Percentiles rank a stretch among this genome's conserved stretches.
Evolutionary conservation across 352 stramenopile genomes (phyloP).

Genomic region (Phytophthora pisi): DNA sequence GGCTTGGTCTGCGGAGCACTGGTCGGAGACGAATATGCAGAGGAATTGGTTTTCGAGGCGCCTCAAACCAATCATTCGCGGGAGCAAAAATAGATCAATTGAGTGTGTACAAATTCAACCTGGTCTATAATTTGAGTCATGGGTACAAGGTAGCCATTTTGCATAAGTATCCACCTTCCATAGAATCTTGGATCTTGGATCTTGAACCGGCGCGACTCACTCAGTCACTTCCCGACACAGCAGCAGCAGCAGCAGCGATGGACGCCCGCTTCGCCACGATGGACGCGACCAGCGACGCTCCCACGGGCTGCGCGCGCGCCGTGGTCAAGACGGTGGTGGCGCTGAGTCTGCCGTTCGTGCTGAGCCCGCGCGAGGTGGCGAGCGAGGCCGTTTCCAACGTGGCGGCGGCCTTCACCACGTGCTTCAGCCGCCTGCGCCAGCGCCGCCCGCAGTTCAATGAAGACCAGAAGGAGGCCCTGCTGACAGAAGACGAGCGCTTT

Average conservation of each 20-base stretch:
- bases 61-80: too few relatives aligned
- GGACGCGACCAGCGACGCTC: slow-evolving; percentile 21
- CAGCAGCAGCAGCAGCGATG: slow-evolving; percentile 8
- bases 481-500: slow-evolving; percentile 54
- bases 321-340: slow-evolving; percentile 33
- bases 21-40: background rate
- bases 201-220: slow-evolving; percentile 26
- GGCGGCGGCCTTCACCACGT: slow-evolving; percentile 35
- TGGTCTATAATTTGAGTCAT: background rate
- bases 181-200: slow-evolving; percentile 30
- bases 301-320: slow-evolving; percentile 27
- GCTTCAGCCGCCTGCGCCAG: slow-evolving; percentile 52
- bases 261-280: slow-evolving; percentile 46
- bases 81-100: background rate
- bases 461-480: slow-evolving; percentile 71
- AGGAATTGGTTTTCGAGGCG: background rate
- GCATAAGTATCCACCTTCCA: slow-evolving; percentile 1
- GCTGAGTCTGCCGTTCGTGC: slow-evolving; percentile 34
- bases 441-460: slow-evolving; percentile 69
- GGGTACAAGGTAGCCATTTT: too few relatives aligned
- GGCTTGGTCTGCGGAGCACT: background rate
- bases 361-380: slow-evolving; percentile 40
- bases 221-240: background rate
- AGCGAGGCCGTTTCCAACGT: slow-evolving; percentile 37
- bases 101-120: background rate